Percentiles rank a stretch among this genome's conserved stretches.
Evolutionary conservation across 805 yeast genomes (phyloP).

Genomic region (Kuraishia hungarica): DNA sequence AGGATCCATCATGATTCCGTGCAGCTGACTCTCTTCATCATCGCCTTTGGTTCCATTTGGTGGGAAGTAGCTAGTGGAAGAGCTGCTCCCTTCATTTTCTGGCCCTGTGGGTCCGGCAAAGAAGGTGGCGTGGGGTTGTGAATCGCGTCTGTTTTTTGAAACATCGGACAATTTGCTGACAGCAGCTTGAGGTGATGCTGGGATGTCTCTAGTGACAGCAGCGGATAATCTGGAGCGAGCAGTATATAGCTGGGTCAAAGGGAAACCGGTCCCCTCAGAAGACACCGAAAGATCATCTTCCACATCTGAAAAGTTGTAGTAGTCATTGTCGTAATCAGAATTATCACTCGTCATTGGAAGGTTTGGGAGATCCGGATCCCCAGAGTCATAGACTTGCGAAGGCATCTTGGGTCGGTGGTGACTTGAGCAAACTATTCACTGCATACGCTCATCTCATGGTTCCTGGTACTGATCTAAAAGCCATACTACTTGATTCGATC

Average conservation of each 20-base stretch:
- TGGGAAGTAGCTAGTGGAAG: background rate
- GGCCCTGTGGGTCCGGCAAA: background rate
- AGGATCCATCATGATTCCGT: background rate
- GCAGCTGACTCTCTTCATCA: background rate
- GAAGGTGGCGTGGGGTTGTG: background rate
- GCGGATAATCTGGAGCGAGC: background rate
- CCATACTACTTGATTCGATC: no score
- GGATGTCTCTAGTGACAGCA: background rate
- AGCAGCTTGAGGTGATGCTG: no score
- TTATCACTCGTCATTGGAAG: slow-evolving; percentile 24
- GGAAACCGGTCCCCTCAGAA: background rate
- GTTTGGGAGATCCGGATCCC: slow-evolving; percentile 31
- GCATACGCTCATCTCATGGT: background rate
- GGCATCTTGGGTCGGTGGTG: background rate
- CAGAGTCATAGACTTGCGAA: slow-evolving; percentile 25
- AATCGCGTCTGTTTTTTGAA: background rate
- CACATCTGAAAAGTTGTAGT: slow-evolving; percentile 12
- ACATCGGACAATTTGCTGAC: background rate
- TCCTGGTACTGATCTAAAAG: background rate
- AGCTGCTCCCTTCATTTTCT: background rate
- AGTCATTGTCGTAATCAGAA: slow-evolving; percentile 23
- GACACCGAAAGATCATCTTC: slow-evolving; percentile 4
- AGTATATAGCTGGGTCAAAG: background rate
- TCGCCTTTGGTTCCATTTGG: background rate
- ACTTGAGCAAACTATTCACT: background rate